Percentiles rank a stretch among this genome's conserved stretches.
Conservation (phyloP, 2,329 filamentous ascomycete species). For the Exophiala xenobiotica region DNA sequence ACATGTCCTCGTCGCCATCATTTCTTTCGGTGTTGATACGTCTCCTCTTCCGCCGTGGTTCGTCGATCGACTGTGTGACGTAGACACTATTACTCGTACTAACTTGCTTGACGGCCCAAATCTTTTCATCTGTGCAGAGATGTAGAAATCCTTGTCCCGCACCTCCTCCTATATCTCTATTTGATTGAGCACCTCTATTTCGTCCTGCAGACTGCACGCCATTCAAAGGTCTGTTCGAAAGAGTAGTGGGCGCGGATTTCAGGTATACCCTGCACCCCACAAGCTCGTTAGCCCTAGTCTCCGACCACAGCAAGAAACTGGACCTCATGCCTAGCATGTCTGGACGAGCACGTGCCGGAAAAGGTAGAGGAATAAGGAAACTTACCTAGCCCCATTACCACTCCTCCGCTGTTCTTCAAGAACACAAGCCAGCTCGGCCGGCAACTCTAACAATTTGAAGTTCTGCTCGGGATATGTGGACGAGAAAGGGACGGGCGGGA, state of each 20-base stretch:
- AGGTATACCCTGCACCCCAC: constrained; percentile 35
- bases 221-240: neutral
- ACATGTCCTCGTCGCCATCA: constrained; percentile 31
- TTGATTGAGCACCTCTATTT: neutral
- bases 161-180: neutral
- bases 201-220: too few relatives aligned
- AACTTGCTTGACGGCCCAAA: constrained; percentile 62
- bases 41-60: neutral
- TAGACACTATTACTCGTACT: constrained; percentile 65
- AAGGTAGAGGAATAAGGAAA: neutral
- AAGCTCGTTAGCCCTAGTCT: neutral
- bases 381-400: constrained; percentile 37
- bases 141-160: constrained; percentile 38
- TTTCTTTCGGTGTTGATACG: constrained; percentile 26
- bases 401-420: constrained; percentile 48
- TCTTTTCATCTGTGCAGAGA: constrained; percentile 58
- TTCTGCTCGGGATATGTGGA: constrained; percentile 48
- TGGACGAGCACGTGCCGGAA: neutral
- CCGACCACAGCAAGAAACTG: too few relatives aligned
- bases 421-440: constrained; percentile 56
- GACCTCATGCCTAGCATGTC: neutral
- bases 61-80: constrained; percentile 45
- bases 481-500: constrained; percentile 40
- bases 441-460: constrained; percentile 61
- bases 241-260: constrained; percentile 39